A percentile compares a stretch with the other conserved stretches of the same genome.
Evolutionary conservation across 768 basidiomycete genomes (phyloP).

Genomic region (Leccinum rimulosum): DNA sequence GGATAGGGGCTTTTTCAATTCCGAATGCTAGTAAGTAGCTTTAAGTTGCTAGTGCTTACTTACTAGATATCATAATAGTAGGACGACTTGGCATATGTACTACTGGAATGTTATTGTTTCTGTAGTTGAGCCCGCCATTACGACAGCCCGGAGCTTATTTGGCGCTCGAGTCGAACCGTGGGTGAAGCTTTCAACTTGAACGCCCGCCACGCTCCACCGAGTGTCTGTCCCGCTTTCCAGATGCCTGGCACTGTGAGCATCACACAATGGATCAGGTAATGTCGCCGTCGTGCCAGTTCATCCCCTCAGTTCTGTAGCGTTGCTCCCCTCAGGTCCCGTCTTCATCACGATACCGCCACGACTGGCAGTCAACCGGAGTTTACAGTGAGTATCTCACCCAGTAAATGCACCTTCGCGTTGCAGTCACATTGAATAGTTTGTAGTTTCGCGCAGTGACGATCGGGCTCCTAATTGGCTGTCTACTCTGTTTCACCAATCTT

Average conservation of each 20-base stretch:
- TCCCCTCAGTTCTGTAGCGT: not conserved
- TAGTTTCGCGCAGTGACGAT: constrained; percentile 60
- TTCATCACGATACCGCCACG: not conserved
- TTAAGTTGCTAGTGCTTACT: not conserved
- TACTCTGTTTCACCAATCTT: constrained; percentile 91
- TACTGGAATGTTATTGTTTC: not conserved
- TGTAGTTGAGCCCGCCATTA: not conserved
- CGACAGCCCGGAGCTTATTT: not conserved
- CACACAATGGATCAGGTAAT: constrained; percentile 26
- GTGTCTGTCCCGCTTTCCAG: too few species aligned
- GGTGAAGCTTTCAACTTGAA: not conserved
- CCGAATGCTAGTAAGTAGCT: not conserved
- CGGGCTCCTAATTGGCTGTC: constrained; percentile 80
- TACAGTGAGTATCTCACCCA: constrained; percentile 21
- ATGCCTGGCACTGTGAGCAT: constrained; percentile 11
- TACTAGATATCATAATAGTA: not conserved
- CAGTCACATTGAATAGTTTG: not conserved
- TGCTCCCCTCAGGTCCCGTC: constrained; percentile 5
- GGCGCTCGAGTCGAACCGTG: not conserved
- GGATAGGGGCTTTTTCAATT: not conserved
- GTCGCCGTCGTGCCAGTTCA: not conserved
- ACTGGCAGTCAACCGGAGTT: constrained; percentile 22
- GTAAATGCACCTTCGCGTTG: not conserved
- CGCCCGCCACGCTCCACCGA: not conserved
- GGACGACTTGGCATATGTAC: not conserved